phyloP scores from a whole-genome alignment of 208 protist species.

The Leishmania arabica region DNA sequence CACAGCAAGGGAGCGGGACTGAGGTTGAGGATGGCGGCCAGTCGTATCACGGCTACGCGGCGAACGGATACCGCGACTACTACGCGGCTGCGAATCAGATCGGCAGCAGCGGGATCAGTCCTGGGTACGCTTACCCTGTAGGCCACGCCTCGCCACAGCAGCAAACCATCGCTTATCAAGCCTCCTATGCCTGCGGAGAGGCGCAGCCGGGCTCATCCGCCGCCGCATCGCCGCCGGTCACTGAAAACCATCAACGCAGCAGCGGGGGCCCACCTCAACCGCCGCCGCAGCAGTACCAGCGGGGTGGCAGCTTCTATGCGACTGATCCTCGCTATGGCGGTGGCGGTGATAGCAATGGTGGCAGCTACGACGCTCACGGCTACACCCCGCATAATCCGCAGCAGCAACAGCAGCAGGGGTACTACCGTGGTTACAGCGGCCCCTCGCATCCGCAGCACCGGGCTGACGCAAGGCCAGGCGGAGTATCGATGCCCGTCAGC shows the following conservation, averaged over 20 bases:
- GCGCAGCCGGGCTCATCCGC: not conserved
- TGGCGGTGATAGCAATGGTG: not conserved
- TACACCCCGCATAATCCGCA: not conserved
- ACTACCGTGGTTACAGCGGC: not conserved
- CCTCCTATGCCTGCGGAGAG: not conserved
- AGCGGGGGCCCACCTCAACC: not conserved
- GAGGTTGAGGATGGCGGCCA: conserved; percentile 2
- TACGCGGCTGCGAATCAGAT: not conserved
- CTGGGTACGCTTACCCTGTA: conserved; percentile 5
- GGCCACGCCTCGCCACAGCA: conserved; percentile 11
- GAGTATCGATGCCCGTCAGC: not conserved
- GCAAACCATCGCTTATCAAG: not conserved
- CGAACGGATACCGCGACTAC: conserved; percentile 4
- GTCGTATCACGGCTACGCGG: conserved; percentile 3
- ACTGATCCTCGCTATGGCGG: conserved; percentile 1
- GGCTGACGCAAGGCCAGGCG: not conserved
- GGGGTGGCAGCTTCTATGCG: conserved; percentile 1
- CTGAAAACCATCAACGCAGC: not conserved
- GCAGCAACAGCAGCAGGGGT: conserved; percentile 4
- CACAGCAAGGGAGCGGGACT: not conserved
- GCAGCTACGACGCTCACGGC: not conserved
- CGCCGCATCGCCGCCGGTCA: not conserved
- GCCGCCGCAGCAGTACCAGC: not conserved
- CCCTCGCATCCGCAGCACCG: not conserved
- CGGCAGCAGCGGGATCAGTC: not conserved